Evolutionary conservation across 306 rosid species (phyloP).

Genomic region (Prunus padus): DNA sequence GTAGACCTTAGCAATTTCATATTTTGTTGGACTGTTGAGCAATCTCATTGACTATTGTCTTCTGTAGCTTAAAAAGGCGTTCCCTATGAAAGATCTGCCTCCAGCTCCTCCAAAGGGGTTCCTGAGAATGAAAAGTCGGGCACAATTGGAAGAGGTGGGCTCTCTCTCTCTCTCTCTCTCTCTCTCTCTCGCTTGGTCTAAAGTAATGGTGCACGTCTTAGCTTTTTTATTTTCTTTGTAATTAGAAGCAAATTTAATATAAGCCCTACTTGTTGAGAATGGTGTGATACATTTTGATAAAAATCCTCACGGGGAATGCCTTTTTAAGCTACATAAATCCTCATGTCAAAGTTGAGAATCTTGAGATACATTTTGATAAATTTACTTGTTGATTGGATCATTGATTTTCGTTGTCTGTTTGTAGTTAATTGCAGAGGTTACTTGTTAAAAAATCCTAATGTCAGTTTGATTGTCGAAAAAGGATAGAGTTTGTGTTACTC

Average conservation of each 20-base stretch:
- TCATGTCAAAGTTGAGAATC: not conserved
- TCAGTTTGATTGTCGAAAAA: no score
- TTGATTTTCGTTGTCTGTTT: not conserved
- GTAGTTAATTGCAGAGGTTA: not conserved
- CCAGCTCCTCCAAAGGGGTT: conserved; percentile 74
- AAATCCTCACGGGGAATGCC: not conserved
- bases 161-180: conserved; percentile 17
- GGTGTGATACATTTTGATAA: not conserved
- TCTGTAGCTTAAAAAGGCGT: conserved; percentile 65
- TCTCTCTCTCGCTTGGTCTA: not conserved
- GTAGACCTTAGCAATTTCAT: not conserved
- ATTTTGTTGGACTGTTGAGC: not conserved
- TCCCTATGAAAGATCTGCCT: conserved; percentile 65
- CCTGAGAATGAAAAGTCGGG: conserved; percentile 51
- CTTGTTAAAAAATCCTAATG: not conserved
- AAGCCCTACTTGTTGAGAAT: not conserved
- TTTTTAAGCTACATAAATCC: no score
- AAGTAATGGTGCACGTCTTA: not conserved
- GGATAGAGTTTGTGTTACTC: no score
- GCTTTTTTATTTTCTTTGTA: not conserved
- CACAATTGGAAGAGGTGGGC: conserved; percentile 72
- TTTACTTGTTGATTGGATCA: not conserved
- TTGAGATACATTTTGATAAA: not conserved
- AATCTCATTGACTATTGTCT: conserved; percentile 22
- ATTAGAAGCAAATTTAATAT: not conserved